Conservation (phyloP, 176 grass and related monocot species). For the Chrysopogon serrulatus region DNA sequence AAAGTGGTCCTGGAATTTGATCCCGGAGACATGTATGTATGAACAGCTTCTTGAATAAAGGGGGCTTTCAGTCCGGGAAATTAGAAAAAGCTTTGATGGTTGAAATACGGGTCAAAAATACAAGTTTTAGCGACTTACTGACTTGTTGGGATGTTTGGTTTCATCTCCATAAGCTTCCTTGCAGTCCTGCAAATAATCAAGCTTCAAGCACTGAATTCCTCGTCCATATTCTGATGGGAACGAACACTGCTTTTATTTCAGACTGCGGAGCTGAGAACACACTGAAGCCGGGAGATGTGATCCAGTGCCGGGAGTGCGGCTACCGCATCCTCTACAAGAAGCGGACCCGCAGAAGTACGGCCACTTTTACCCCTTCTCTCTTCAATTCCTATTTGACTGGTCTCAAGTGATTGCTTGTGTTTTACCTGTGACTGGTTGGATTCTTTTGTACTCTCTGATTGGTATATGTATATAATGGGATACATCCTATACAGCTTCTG, state of each 20-base stretch:
- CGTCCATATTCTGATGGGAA: not conserved
- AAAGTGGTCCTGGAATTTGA: not conserved
- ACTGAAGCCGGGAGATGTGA: conserved; percentile 39
- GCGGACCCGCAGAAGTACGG: conserved; percentile 39
- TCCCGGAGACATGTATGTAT: not conserved
- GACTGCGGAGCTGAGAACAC: conserved; percentile 49
- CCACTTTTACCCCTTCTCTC: not conserved
- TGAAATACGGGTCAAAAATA: not conserved
- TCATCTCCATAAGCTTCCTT: not conserved
- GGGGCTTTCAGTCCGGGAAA: not conserved
- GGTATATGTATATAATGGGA: not conserved
- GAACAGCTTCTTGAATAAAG: not conserved
- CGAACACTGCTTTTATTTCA: not conserved
- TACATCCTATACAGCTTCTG: not conserved
- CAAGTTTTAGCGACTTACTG: not conserved
- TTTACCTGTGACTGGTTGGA: not conserved
- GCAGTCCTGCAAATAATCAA: not conserved
- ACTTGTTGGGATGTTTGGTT: not conserved
- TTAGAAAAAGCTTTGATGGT: not conserved
- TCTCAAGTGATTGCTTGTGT: not conserved
- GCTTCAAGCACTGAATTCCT: not conserved
- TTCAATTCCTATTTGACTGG: not conserved
- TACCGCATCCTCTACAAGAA: conserved; percentile 64
- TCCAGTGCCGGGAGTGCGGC: conserved; percentile 50
- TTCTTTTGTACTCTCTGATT: not conserved